A percentile compares a stretch with the other conserved stretches of the same genome.
Conservation (phyloP, 352 stramenopile genomes). For the Phytophthora citricola region DNA sequence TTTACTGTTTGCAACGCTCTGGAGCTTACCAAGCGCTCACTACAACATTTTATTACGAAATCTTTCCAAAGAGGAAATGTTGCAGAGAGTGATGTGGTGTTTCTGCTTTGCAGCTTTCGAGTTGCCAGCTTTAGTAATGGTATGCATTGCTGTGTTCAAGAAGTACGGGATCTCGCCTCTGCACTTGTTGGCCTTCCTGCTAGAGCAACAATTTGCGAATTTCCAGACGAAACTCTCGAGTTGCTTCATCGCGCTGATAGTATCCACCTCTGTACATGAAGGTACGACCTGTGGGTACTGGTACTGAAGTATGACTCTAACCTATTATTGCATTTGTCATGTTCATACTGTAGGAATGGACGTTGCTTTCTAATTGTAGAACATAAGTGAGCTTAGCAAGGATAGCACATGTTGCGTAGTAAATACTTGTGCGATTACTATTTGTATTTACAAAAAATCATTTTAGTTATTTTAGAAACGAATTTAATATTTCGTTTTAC, state of each 20-base stretch:
- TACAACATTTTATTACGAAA: conserved; percentile 35
- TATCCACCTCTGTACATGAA: conserved; percentile 33
- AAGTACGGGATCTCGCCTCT: conserved; percentile 40
- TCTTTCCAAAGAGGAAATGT: conserved; percentile 8
- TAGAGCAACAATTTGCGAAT: conserved; percentile 44
- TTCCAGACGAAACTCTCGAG: conserved; percentile 38
- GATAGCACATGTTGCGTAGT: background rate
- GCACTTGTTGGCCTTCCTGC: conserved; percentile 42
- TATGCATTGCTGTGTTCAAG: conserved; percentile 22
- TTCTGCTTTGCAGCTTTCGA: conserved; percentile 21
- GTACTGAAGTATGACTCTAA: too few species aligned
- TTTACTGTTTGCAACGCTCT: conserved; percentile 27
- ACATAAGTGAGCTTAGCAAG: too few species aligned
- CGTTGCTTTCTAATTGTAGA: background rate
- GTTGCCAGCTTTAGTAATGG: conserved; percentile 16
- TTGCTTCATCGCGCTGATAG: conserved; percentile 25
- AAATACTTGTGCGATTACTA: background rate
- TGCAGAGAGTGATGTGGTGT: conserved; percentile 10
- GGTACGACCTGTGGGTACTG: conserved; percentile 1
- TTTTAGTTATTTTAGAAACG: background rate
- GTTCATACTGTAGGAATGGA: conserved; percentile 1
- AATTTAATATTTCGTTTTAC: background rate
- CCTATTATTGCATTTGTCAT: too few species aligned
- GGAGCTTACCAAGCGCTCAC: conserved; percentile 33
- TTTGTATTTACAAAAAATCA: background rate